These are phyloP conservation scores for Pseudoturritis turrita DNA, from an alignment of 345 rosid genomes.

Conservation along the genomic window DNA sequence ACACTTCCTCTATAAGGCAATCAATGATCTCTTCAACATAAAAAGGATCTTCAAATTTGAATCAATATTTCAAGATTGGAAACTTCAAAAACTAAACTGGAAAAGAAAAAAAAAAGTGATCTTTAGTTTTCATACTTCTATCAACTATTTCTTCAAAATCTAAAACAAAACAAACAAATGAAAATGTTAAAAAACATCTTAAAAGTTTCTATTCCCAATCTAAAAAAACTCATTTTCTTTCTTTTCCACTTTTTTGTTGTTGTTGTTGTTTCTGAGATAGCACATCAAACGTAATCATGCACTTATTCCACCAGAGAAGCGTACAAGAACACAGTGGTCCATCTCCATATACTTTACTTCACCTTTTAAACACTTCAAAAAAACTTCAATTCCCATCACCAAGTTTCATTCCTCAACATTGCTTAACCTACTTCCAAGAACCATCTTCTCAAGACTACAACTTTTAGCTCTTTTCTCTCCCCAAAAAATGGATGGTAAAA, in stretches of 20 bases:
- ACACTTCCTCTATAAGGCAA: constrained; percentile 10
- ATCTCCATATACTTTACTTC: constrained; percentile 26
- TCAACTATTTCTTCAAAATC: neutral
- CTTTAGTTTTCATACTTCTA: neutral
- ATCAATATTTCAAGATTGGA: neutral
- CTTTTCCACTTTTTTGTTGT: neutral
- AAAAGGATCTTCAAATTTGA: neutral
- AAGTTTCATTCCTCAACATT: constrained; percentile 22
- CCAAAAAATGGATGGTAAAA: constrained; percentile 33
- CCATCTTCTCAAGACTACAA: neutral
- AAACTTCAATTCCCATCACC: constrained; percentile 11
- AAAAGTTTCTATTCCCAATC: neutral
- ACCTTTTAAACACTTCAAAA: constrained; percentile 22
- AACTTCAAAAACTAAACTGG: neutral
- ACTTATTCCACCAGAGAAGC: constrained; percentile 30
- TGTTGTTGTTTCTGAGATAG: constrained; percentile 6
- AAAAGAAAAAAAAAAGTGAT: no score
- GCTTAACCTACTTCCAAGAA: neutral
- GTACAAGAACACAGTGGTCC: constrained; percentile 34
- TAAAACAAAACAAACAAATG: neutral
- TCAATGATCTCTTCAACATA: neutral
- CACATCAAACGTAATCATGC: constrained; percentile 21
- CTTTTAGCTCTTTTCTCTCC: neutral
- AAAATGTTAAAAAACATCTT: neutral
- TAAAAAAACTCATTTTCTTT: neutral